Evolutionary conservation across 331 rosid genomes (phyloP).

Genomic region (Arachis monticola): DNA sequence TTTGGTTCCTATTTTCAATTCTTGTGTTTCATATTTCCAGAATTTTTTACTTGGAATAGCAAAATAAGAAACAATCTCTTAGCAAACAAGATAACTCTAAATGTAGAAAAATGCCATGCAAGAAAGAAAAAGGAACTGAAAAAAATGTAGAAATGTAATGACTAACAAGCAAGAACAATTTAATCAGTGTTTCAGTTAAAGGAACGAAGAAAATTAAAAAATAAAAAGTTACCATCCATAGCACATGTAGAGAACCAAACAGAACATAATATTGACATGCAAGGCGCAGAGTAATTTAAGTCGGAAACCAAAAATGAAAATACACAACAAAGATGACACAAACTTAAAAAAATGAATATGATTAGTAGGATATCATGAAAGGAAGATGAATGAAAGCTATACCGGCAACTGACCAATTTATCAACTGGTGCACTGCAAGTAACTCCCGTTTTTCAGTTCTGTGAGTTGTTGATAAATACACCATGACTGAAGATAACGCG

Average conservation of each 20-base stretch:
- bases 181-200: not conserved
- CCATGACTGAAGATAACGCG: constrained; percentile 78
- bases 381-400: constrained; percentile 42
- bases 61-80: not conserved
- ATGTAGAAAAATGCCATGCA: not conserved
- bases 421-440: constrained; percentile 67
- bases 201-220: not conserved
- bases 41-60: too few species aligned
- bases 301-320: not conserved
- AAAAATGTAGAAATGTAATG: not conserved
- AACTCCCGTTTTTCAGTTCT: constrained; percentile 75
- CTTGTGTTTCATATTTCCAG: too few species aligned
- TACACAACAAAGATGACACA: too few species aligned
- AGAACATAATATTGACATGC: not conserved
- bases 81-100: not conserved
- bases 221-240: not conserved
- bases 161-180: not conserved
- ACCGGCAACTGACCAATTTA: constrained; percentile 85
- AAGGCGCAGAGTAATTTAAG: not conserved
- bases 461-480: constrained; percentile 76
- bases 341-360: not conserved
- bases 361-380: constrained; percentile 12
- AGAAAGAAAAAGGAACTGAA: not conserved
- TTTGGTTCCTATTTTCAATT: too few species aligned
- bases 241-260: not conserved